Evolutionary conservation across 1,139 yeast genomes (phyloP), one percentile per base, ranked within the genome.

Genomic region (Hyphopichia khmerensis): DNA sequence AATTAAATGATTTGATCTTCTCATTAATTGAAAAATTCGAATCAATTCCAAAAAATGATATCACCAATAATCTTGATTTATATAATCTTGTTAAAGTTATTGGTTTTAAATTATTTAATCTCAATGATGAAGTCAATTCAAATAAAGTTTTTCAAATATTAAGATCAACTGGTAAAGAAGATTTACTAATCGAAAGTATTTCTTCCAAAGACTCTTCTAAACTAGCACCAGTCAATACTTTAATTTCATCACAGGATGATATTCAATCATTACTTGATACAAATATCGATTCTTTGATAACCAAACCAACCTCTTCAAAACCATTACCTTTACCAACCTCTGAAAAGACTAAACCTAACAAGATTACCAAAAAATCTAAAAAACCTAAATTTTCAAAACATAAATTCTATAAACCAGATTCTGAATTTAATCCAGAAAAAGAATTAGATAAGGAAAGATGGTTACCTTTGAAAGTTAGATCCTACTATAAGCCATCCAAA

Each of bases 401-500:
- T 52, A 77, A 72, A 52, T 57, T 62, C 1, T 36, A 67, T 37
- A 64, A 65, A 44, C 64, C 69, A 5, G 61, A 55, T 24, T 59
- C 57, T 8, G 65, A 68, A 36, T 55, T 67, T 30, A 42, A 50
- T 24, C 30, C 34, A 3, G 43, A 45, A 1, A 40, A 40, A 29
- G 50, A 42, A 15, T 55, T 72, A 40, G 78, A 74, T 48, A 56
- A 57, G 29, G 97, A 91, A 62, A 82, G 97, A 67, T 91, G 98
- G 98, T 66, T 90, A 42, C 96, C 97, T 26, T 58, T 87, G 75
- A 84, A 82, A 56, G 93, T 90, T 59, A 79, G 98, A 62, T 79
- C 90, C 6, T 82, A 84, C 52, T 90, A 87, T 67, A 87, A 81
- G 62, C 89, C 95, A 16, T 84, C 86, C 55, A 83, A 80, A 59